Percentiles rank a stretch among this genome's conserved stretches.
Evolutionary conservation across 345 rosid species (phyloP).

Genomic region (Anacardium occidentale): DNA sequence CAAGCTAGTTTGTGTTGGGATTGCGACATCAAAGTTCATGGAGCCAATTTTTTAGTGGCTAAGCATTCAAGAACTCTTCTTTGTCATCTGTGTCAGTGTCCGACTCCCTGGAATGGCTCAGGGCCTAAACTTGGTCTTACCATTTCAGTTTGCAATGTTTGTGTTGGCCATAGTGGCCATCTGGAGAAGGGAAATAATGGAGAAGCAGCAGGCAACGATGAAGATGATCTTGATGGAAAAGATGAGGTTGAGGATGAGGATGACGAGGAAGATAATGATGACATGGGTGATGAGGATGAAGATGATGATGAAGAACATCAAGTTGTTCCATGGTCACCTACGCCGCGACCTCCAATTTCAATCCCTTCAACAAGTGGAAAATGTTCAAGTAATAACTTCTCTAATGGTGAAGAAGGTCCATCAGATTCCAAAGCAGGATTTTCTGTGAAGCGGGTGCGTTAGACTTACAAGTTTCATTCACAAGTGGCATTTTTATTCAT

Average conservation of each 20-base stretch:
- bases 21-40: constrained; percentile 54
- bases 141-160: constrained; percentile 40
- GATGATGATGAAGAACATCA: constrained; percentile 46
- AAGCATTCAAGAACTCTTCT: constrained; percentile 53
- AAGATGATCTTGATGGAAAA: constrained; percentile 17
- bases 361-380: constrained; percentile 35
- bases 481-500: constrained; percentile 7
- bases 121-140: constrained; percentile 43
- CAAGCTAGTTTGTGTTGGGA: constrained; percentile 59
- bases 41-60: constrained; percentile 60
- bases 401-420: constrained; percentile 5
- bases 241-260: not conserved
- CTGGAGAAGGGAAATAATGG: constrained; percentile 4
- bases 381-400: constrained; percentile 12
- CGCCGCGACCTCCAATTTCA: constrained; percentile 21
- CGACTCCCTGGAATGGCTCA: constrained; percentile 51
- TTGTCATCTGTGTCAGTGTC: constrained; percentile 45
- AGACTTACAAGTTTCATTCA: not conserved
- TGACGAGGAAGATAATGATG: constrained; percentile 18
- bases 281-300: not conserved
- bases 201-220: not conserved
- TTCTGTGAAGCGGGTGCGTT: constrained; percentile 16
- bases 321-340: constrained; percentile 43
- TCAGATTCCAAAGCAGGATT: constrained; percentile 17
- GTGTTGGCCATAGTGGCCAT: constrained; percentile 15